Evolutionary conservation across 2,329 filamentous ascomycete species (phyloP), one percentile per base, ranked within the genome.

Genomic region (Ceratocystis ficicola): DNA sequence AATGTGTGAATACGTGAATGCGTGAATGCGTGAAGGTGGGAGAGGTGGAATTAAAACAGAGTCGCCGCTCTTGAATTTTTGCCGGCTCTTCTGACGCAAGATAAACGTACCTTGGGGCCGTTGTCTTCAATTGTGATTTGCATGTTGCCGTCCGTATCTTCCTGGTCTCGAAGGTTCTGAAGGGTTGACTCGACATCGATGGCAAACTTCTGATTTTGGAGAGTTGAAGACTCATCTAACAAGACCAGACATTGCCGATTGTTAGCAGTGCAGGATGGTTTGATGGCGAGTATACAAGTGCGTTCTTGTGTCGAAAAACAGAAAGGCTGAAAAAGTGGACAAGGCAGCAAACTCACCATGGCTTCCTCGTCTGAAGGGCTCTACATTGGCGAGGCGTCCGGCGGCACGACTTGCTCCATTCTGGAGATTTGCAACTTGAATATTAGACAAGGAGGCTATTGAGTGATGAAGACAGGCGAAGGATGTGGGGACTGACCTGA

Each of bases 91-190:
- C 12, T 8, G 17, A 36, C 20, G 25, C 12, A 32, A 10, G 17
- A 28, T 59, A 3, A 30, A 62, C 73, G 69, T 74, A 88, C 89
- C 82, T 97, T 99, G 62, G 94, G 93, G 0, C 94, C 94, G 69
- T 84, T 83, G 76, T 99, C 94, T 73, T 97, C 94, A 71, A 97
- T 95, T 36, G 94, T 99, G 74, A 99, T 99, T 75, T 97, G 92
- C 81, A 90, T 89, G 75, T 99, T 96, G 66, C 84, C 81, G 76
- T 99, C 92, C 36, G 92, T 95, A 73, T 99, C 94, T 75, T 99
- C 94, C 70, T 93, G 88, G 46, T 85, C 84, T 68, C 90, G 81
- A 57, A 99, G 80, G 67, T 83, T 86, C 72, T 91, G 82, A 66
- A 96, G 81, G 0, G 92, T 96, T 25, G 84, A 80, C 62, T 95